Conservation (phyloP, 371 early-diverging fungal genomes). For the Chytridiales sp. region DNA sequence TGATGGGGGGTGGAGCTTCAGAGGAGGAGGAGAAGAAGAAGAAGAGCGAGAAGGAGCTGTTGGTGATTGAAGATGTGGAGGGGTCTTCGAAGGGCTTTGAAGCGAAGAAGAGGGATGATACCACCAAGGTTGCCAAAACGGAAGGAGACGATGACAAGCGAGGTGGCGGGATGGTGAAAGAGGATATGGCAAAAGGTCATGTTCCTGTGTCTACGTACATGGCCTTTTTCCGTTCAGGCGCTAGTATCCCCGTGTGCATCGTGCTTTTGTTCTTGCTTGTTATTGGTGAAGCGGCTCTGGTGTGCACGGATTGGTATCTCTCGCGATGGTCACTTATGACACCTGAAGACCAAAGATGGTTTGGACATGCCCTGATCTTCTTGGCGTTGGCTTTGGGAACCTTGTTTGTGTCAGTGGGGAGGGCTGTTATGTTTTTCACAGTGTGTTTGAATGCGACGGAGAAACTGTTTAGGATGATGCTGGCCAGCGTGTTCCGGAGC, state of each 20-base stretch:
- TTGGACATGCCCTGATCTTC: slow-evolving; percentile 21
- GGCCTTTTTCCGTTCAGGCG: slow-evolving; percentile 34
- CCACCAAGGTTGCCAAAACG: neutral
- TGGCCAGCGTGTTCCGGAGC: slow-evolving; percentile 32
- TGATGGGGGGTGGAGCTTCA: neutral
- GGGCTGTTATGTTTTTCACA: slow-evolving; percentile 42
- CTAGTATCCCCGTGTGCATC: slow-evolving; percentile 17
- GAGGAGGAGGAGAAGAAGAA: neutral
- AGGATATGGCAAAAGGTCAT: slow-evolving; percentile 32
- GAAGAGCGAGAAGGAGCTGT: neutral
- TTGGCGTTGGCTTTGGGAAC: slow-evolving; percentile 27
- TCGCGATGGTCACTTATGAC: slow-evolving; percentile 35
- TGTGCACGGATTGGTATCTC: slow-evolving; percentile 39
- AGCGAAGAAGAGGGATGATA: neutral
- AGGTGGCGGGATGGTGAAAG: slow-evolving; percentile 16
- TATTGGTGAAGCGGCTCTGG: slow-evolving; percentile 33
- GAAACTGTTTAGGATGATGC: slow-evolving; percentile 34
- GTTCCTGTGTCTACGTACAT: slow-evolving; percentile 33
- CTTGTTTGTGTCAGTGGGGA: slow-evolving; percentile 22
- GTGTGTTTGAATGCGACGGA: slow-evolving; percentile 30
- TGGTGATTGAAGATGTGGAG: neutral
- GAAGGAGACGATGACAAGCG: neutral
- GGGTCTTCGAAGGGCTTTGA: neutral
- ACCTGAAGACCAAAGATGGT: slow-evolving; percentile 18
- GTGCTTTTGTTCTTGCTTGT: slow-evolving; percentile 28